Base-by-base conservation (phyloP, 164 flowering plant species). In the Liriodendron chinense region DNA sequence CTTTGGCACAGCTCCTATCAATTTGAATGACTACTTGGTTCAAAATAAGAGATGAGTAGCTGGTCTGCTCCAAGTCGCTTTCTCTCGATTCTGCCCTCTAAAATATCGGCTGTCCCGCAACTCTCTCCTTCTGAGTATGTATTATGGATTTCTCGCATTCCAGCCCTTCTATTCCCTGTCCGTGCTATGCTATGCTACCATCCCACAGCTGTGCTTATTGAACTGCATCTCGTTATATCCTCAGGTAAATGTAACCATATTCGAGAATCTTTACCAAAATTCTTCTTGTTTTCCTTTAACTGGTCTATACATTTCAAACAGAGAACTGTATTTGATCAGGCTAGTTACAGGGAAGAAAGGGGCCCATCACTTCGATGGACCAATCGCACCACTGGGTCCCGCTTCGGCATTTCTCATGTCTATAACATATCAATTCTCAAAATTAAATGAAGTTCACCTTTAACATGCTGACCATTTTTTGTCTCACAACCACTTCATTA, bases 171-270 rank as follows among this genome's bases (percentile, higher is more conserved):
- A 72, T 22, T 57, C 65, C 2, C 8, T 59, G 9, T 22, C 34
- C 57, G 13, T 26, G 22, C 65, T 72, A 25, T 57, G 74, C 7
- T 59, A 56, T 56, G 65, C 23, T 72, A 26, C 65, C 1, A 16
- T 72, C 65, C 74, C 74, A 3, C 74, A 25, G n/a, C 65, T 72
- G 23, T 72, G 65, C 47, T 63, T 72, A 48, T 28, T 56, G 48
- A 72, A 72, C 26, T 48, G 65, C 18, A 56, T 72, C 24, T 47
- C 74, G 48, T 72, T 72, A 20, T 72, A 56, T 59, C 74, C 74
- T 4, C 24, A 72, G 74, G 66, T 72, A 14, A 67, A 67, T 16
- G 18, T 53, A 53, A 53, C 43, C 43, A 53, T 53, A 16, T 16
- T 13, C 59, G 2, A 12, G 59, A 12, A 16, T 53, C 18, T 24